Base-by-base conservation (phyloP, 1,284 basidiomycete species). In the Ganoderma resinaceum region DNA sequence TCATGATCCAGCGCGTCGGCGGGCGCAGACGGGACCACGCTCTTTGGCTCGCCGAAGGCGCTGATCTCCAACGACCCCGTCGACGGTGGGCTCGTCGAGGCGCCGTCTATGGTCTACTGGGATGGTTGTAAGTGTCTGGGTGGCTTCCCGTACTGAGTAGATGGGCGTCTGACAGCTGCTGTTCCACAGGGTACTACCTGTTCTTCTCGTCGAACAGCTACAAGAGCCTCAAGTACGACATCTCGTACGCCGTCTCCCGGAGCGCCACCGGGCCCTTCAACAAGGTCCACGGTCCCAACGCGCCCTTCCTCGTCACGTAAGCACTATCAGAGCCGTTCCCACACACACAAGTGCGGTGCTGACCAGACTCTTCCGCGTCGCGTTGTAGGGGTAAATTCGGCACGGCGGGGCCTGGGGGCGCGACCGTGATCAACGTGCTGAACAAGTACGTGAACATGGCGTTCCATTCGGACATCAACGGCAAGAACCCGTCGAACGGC, bases 41-140 rank as follows among this genome's bases (percentile, higher is more conserved):
- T 70, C 18, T 66, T 64, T 11, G 60, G 64, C 52, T 20, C 40
- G 42, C 65, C 73, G 64, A 66, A 67, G 33, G 74, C 75, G n/a
- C 73, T 75, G 2, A 72, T 76, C 43, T 35, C 52, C 37, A 60
- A 61, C 31, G 46, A 40, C 11, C 37, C 59, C 37, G 38, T 33
- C 31, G 75, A 76, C 55, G 75, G 74, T 18, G 74, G 74, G 14
- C 66, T 76, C 23, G 70, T 76, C 42, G 75, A 76, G 61, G 74
- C 75, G 3, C 75, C 75, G 16, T 62, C 65, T 1, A 33, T 66
- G 20, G 60, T 62, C 18, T 62, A 61, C 60, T 66, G 65, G 65
- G 60, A 66, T 31, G 60, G 60, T 26, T 66, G 37, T 60, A 5
- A 42, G 58, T 60, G 35, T 12, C 23, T 20, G 18, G 0, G 16